A percentile compares a stretch with the other conserved stretches of the same genome.
These are phyloP conservation scores for Cynara cardunculus DNA, from an alignment of 129 eudicot species.

Conservation along the genomic window DNA sequence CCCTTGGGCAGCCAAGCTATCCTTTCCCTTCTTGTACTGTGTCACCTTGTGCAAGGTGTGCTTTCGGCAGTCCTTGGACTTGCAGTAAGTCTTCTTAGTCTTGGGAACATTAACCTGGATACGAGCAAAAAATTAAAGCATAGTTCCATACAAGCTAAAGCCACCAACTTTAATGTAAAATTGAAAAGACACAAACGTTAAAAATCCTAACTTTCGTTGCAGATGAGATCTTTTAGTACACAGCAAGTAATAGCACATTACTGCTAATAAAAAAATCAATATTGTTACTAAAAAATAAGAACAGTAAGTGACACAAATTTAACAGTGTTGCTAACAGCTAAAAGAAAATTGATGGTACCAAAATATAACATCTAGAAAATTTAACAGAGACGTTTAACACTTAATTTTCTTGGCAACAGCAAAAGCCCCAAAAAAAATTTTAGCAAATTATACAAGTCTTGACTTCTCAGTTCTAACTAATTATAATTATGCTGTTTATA, in stretches of 20 bases:
- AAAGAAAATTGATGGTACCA: background rate
- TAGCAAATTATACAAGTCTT: background rate
- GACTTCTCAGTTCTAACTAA: background rate
- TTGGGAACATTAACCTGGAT: constrained; percentile 39
- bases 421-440: background rate
- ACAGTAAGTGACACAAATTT: background rate
- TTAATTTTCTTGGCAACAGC: background rate
- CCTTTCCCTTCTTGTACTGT: constrained; percentile 45
- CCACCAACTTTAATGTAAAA: background rate
- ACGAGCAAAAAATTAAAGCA: background rate
- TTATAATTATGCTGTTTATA: too few species aligned
- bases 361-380: background rate
- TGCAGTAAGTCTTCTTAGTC: constrained; percentile 46
- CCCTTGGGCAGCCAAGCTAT: constrained; percentile 44
- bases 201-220: background rate
- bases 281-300: background rate
- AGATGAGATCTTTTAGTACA: background rate
- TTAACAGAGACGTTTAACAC: background rate
- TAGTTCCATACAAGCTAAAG: background rate
- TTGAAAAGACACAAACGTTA: background rate
- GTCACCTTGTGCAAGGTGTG: constrained; percentile 45
- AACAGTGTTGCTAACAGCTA: background rate
- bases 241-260: background rate
- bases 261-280: background rate
- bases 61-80: constrained; percentile 43